phyloP scores from a whole-genome alignment of 495 filamentous ascomycete genomes.

The Glonium stellatum region DNA sequence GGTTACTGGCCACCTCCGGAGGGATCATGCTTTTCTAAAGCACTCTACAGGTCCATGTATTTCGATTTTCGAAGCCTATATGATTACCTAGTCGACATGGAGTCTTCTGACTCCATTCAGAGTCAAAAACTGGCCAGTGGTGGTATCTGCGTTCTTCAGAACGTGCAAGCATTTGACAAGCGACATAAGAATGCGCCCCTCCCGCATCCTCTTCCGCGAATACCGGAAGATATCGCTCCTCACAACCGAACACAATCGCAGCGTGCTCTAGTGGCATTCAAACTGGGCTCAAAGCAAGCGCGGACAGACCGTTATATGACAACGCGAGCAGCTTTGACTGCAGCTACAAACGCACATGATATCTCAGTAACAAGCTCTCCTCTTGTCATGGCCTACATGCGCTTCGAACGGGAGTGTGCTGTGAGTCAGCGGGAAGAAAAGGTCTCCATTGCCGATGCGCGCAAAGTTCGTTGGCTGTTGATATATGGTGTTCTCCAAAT shows the following conservation, averaged over 20 bases:
- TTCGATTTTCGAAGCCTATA: conserved; percentile 57
- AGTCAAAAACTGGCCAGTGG: conserved; percentile 39
- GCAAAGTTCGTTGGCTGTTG: conserved; percentile 58
- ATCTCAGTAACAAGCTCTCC: conserved; percentile 27
- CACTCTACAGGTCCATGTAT: conserved; percentile 49
- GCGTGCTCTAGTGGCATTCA: conserved; percentile 24
- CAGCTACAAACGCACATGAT: conserved; percentile 39
- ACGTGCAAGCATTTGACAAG: conserved; percentile 51
- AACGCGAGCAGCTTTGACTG: conserved; percentile 30
- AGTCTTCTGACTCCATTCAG: conserved; percentile 36
- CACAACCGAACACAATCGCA: conserved; percentile 26
- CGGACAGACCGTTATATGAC: conserved; percentile 31
- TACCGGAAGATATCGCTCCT: conserved; percentile 41
- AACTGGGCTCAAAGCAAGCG: conserved; percentile 30
- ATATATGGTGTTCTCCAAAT: conserved; percentile 65
- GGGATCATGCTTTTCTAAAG: conserved; percentile 42
- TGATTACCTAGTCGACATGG: conserved; percentile 52
- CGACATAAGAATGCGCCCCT: conserved; percentile 49
- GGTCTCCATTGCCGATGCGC: conserved; percentile 36
- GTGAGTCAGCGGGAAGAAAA: conserved; percentile 36
- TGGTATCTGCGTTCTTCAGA: conserved; percentile 55
- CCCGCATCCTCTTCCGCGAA: conserved; percentile 50
- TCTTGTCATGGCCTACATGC: conserved; percentile 41
- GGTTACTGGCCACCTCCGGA: conserved; percentile 58
- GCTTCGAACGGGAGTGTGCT: conserved; percentile 41